Evolutionary conservation across 1,284 basidiomycete species (phyloP).

Genomic region (Somion occarium): DNA sequence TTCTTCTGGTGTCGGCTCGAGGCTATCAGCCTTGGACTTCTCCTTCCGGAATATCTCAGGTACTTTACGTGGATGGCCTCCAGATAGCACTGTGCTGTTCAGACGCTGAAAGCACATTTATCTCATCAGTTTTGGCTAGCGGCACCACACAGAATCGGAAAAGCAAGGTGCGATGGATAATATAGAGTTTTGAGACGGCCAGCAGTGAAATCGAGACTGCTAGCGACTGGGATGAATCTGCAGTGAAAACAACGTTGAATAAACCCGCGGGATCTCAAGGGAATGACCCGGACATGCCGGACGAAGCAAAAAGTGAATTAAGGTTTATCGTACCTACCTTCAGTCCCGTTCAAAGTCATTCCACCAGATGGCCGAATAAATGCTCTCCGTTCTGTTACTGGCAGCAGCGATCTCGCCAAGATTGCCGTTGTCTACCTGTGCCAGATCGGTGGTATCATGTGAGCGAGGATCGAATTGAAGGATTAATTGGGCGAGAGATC

Average conservation of each 20-base stretch:
- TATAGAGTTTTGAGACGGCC: conserved; percentile 57
- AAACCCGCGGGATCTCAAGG: conserved; percentile 64
- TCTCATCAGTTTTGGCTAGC: conserved; percentile 56
- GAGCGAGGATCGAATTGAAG: conserved; percentile 69
- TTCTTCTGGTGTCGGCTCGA: too few species aligned
- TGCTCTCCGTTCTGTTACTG: conserved; percentile 80
- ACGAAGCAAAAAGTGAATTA: conserved; percentile 49
- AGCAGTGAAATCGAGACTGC: conserved; percentile 58
- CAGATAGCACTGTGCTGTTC: too few species aligned
- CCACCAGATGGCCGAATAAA: conserved; percentile 75
- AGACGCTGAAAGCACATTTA: conserved; percentile 25
- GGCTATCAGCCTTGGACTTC: too few species aligned
- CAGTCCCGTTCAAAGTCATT: conserved; percentile 88
- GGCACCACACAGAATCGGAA: conserved; percentile 85
- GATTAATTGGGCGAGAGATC: conserved; percentile 64
- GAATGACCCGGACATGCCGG: conserved; percentile 75
- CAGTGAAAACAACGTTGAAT: conserved; percentile 74
- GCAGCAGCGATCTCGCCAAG: conserved; percentile 83
- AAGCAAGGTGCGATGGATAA: conserved; percentile 71
- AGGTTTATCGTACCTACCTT: conserved; percentile 51
- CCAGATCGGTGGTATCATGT: conserved; percentile 48
- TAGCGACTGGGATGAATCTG: conserved; percentile 74
- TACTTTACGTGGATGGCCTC: too few species aligned
- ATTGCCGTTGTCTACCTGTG: conserved; percentile 45
- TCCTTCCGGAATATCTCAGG: too few species aligned